Conservation (phyloP, 2,329 filamentous ascomycete genomes). For the Cercospora sojina region DNA sequence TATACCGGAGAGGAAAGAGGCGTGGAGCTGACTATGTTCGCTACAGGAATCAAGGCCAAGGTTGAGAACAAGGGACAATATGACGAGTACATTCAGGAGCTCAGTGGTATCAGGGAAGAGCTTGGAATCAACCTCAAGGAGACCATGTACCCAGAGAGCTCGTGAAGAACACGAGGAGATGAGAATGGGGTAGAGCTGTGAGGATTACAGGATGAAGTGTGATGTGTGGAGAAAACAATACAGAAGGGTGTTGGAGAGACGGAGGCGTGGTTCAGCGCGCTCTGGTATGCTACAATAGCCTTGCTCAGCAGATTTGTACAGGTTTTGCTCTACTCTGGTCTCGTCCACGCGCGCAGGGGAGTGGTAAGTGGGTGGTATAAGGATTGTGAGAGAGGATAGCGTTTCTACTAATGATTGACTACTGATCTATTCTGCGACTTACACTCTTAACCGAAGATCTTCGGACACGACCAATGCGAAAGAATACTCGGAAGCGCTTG, state of each 20-base stretch:
- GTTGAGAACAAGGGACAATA: conserved; percentile 98
- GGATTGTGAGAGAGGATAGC: background rate
- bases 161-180: conserved; percentile 22
- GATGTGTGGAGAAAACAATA: conserved; percentile 2
- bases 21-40: conserved; percentile 2
- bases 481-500: background rate
- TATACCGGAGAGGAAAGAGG: background rate
- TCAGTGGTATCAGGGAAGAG: conserved; percentile 90
- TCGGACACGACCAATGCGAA: background rate
- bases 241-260: conserved; percentile 10
- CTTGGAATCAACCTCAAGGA: conserved; percentile 89
- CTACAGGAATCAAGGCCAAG: conserved; percentile 89
- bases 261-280: conserved; percentile 11
- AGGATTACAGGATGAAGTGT: conserved; percentile 6
- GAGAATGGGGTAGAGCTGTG: conserved; percentile 15
- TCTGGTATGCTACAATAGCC: conserved; percentile 30
- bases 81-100: conserved; percentile 90
- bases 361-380: background rate
- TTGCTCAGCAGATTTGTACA: conserved; percentile 32
- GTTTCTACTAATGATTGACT: background rate
- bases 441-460: background rate
- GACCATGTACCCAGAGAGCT: conserved; percentile 72
- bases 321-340: conserved; percentile 14
- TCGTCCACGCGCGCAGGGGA: background rate
- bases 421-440: background rate